Base-by-base conservation (phyloP, 1,284 basidiomycete genomes). In the Sparassis latifolia region DNA sequence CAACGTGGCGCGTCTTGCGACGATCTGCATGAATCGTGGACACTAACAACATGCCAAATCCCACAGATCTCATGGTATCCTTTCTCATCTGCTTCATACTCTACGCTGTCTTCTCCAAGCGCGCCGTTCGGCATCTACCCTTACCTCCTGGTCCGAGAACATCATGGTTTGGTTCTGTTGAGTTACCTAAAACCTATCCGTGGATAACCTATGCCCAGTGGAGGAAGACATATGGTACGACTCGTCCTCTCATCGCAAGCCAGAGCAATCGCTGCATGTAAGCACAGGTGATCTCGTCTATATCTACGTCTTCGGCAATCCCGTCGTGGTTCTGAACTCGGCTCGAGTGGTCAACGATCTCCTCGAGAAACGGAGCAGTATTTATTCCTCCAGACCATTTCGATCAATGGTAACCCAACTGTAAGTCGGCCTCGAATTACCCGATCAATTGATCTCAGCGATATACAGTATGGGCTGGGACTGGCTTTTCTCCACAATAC, bases 291-390 rank as follows among this genome's bases (percentile, higher is more conserved):
- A 58, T 47, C n/a, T 59, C 28, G 54, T 59, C 39, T 59, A 59
- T 47, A 47, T 76, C 9, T 69, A 76, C 31, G 62, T 72, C 68
- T 50, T 48, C 62, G 57, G 42, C 31, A 52, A 51, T 40, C 53
- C 58, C 3, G 55, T 58, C 30, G 39, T 52, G 39, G 44, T 52
- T 47, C 37, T 60, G 20, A 57, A 61, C 44, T 52, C 69, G 5
- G 75, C 74, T 0, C 71, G 74, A 54, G 70, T 70, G 5, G 74
- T 73, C n/a, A 75, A 74, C 70, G 76, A 78, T 55, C 62, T 79
- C 5, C 65, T 80, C 20, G 77, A 79, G 55, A 78, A 78, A 54
- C 71, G 73, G 20, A 74, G 73, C 6, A 68, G 71, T 12, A 74
- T 73, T 4, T 78, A 78, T 57, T 79, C 77, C n/a, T 73, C 70